Base-by-base conservation (phyloP, 495 filamentous ascomycete genomes). In the Aspergillus avenaceus region DNA sequence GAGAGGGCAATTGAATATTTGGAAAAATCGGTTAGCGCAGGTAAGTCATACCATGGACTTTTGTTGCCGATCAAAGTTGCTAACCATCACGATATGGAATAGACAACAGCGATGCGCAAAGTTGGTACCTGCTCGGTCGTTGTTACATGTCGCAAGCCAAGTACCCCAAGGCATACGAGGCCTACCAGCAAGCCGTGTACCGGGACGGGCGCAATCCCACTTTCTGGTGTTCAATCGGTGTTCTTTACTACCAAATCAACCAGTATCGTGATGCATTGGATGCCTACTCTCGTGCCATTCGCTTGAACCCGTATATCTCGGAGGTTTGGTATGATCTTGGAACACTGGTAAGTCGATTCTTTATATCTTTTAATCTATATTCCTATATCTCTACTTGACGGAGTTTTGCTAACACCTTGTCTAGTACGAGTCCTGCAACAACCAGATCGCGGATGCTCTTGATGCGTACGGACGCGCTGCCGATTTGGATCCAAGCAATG, bases 121-220 rank as follows among this genome's bases (percentile, higher is more conserved):
- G 92, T 73, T 98, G 93, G 93, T 98, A 98, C 66, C 80, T 98
- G 36, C 84, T 98, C 38, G 93, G 93, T 36, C 85, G 93, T 55
- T 98, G 93, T 72, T 98, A 98, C 76, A 98, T 98, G 93, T 95
- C 93, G 57, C 91, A 96, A 65, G 88, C 95, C 70, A 98, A 98
- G 64, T 97, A 96, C 64, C 93, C 95, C 51, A 98, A 97, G 66
- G 93, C 93, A 4, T 98, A 98, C 63, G 93, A 98, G 68, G 95
- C 93, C 9, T 99, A 99, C 62, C 93, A 99, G 63, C 93, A 99
- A 71, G 93, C 93, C 3, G 93, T 99, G 41, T 99, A 99, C 63
- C 90, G 93, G 46, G 93, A 99, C 64, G 95, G 95, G 19, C 85
- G 93, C 58, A 99, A 99, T 59, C 95, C 93, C 22, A 99, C 93